Conservation (phyloP, 2,329 filamentous ascomycete species). For the Sporothrix mexicana region DNA sequence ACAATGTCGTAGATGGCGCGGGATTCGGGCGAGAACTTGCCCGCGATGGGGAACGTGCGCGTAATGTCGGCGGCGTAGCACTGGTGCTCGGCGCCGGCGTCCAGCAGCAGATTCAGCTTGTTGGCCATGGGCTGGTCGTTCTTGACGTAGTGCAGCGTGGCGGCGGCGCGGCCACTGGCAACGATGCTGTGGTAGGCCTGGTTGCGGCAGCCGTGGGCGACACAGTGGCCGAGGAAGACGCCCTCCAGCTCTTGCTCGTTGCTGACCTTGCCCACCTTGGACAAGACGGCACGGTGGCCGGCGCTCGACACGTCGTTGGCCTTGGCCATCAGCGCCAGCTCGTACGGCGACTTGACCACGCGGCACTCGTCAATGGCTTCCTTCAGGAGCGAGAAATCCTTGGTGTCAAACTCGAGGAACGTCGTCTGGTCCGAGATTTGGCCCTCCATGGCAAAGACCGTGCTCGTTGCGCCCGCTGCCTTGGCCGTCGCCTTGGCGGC, state of each 20-base stretch:
- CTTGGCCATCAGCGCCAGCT: slow-evolving; percentile 73
- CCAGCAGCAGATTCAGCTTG: slow-evolving; percentile 81
- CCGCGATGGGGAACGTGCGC: slow-evolving; percentile 81
- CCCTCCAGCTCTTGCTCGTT: slow-evolving; percentile 87
- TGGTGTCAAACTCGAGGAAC: slow-evolving; percentile 72
- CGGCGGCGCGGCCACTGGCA: slow-evolving; percentile 77
- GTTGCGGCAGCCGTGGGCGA: slow-evolving; percentile 75
- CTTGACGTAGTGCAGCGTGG: slow-evolving; percentile 85
- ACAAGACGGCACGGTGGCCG: slow-evolving; percentile 68
- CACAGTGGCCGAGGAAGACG: slow-evolving; percentile 76
- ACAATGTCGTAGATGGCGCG: slow-evolving; percentile 82
- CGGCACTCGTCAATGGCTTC: slow-evolving; percentile 71
- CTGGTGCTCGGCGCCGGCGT: slow-evolving; percentile 79
- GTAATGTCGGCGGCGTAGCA: slow-evolving; percentile 79
- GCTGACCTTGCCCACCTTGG: slow-evolving; percentile 64
- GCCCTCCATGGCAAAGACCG: slow-evolving; percentile 75
- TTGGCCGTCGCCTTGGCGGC: slow-evolving; percentile 53
- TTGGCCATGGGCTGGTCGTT: slow-evolving; percentile 73
- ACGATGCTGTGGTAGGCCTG: slow-evolving; percentile 90
- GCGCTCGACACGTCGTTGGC: slow-evolving; percentile 73
- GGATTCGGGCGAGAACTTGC: slow-evolving; percentile 72
- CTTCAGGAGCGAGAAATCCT: slow-evolving; percentile 63
- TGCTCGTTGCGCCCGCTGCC: slow-evolving; percentile 45
- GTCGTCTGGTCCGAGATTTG: slow-evolving; percentile 76
- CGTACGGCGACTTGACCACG: slow-evolving; percentile 75